These are phyloP conservation scores for Penicillium sp. DNA, from an alignment of 2,329 filamentous ascomycete genomes.

Conservation along the genomic window DNA sequence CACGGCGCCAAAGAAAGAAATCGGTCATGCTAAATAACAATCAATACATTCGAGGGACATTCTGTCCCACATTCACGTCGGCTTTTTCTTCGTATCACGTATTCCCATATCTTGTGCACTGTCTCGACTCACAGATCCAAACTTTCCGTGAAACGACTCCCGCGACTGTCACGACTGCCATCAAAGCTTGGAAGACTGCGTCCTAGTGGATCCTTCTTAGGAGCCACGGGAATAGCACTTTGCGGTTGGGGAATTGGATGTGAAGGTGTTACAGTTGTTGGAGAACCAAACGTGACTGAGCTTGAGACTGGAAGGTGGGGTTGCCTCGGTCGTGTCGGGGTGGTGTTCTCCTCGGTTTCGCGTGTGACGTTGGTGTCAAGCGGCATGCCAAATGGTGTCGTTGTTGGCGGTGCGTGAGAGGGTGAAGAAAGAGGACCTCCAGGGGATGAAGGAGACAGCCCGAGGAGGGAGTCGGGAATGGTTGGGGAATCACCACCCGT, in stretches of 20 bases:
- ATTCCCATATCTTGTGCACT: constrained; percentile 13
- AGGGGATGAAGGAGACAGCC: constrained; percentile 28
- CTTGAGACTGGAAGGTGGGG: constrained; percentile 48
- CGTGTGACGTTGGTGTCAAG: constrained; percentile 37
- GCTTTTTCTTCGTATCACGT: constrained; percentile 26
- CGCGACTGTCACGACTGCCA: constrained; percentile 50
- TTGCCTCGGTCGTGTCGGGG: constrained; percentile 48
- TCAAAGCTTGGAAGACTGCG: constrained; percentile 48
- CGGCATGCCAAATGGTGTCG: constrained; percentile 34
- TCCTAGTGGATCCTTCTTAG: constrained; percentile 42
- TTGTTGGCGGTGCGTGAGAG: constrained; percentile 33
- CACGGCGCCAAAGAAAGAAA: neutral
- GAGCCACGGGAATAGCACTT: constrained; percentile 31
- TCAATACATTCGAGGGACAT: neutral
- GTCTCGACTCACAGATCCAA: constrained; percentile 29
- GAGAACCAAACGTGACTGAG: constrained; percentile 31
- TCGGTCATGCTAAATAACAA: neutral
- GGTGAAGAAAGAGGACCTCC: constrained; percentile 26
- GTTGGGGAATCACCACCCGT: constrained; percentile 38
- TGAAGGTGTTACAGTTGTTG: constrained; percentile 29
- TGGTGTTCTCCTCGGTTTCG: constrained; percentile 34
- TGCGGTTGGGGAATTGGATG: constrained; percentile 32
- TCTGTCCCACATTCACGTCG: constrained; percentile 18
- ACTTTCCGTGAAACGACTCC: constrained; percentile 50
- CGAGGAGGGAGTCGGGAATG: constrained; percentile 21